Base-by-base conservation (phyloP, 116 monocot genomes). In the Cymodocea nodosa region DNA sequence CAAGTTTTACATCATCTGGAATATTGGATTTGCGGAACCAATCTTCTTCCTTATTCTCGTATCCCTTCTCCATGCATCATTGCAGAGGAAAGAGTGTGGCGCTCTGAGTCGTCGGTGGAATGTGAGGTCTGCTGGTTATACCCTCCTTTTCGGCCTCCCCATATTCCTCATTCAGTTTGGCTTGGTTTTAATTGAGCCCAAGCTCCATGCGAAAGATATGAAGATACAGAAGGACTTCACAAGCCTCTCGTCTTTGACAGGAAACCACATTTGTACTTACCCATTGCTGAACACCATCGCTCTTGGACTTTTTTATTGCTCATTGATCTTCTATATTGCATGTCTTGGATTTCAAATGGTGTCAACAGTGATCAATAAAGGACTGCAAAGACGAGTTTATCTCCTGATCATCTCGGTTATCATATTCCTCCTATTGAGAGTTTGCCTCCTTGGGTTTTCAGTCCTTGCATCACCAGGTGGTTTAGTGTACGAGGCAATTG, bases 21-120 rank as follows among this genome's bases (percentile, higher is more conserved):
- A 87, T 64, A 60, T 95, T 10, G 95, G 95, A 24, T 90, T 95
- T 82, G 81, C 95, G 18, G 95, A 95, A 59, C 91, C 95, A 4
- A 60, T 73, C 61, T 66, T 90, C 59, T 79, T 85, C 40, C 77
- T 95, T n/a, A 76, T 82, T 51, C 75, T 90, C 8, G 67, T 75
- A 0, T 81, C 83, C 68, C 84, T 97, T 50, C 83, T 97, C 9
- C 83, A 75, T 62, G 81, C 97, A 3, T 85, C 97, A 14, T 59
- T 97, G 64, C 82, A 84, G 70, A 78, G 79, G 36, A 70, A 75
- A 22, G 83, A 82, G 10, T 71, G 70, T 14, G 94, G 83, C 23
- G 73, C 83, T 16, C 60, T 87, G 68, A 84, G 77, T 30, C 77
- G 53, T 4, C 52, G 72, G 23, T 91, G 91, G 92, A 92, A 82